A percentile compares a stretch with the other conserved stretches of the same genome.
Conservation (phyloP, 345 rosid genomes). For the Mangifera indica region DNA sequence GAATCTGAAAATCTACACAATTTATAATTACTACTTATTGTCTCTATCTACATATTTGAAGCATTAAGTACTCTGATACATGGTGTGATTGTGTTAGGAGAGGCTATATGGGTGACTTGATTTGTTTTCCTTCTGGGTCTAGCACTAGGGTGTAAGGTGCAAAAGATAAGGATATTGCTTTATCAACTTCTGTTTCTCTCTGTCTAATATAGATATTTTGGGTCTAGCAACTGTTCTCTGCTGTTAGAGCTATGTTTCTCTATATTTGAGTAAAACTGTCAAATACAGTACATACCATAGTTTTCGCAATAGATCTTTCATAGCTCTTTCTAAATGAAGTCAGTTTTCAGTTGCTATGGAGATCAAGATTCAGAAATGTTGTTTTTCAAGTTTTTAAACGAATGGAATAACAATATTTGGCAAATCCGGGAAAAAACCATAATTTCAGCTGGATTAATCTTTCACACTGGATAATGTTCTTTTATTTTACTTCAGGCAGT, state of each 20-base stretch:
- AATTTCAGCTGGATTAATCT: not conserved
- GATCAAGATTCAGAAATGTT: not conserved
- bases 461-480: not conserved
- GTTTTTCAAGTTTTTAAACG: not conserved
- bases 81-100: not conserved
- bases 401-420: not conserved
- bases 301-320: too few species aligned
- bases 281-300: too few species aligned
- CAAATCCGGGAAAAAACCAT: not conserved
- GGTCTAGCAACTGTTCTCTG: too few species aligned
- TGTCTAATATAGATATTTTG: too few species aligned
- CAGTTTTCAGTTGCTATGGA: not conserved
- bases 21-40: too few species aligned
- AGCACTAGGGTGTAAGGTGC: not conserved
- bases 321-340: not conserved
- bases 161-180: too few species aligned
- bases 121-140: not conserved
- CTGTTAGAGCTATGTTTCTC: too few species aligned
- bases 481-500: conserved; percentile 24
- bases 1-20: not conserved
- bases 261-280: too few species aligned
- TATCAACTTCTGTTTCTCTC: not conserved
- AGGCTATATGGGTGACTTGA: not conserved
- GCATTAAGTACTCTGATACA: not conserved
- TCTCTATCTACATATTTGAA: too few species aligned